Percentiles rank a stretch among this genome's conserved stretches.
Evolutionary conservation across 1,284 basidiomycete genomes (phyloP).

Genomic region (Microbotryum violaceum): DNA sequence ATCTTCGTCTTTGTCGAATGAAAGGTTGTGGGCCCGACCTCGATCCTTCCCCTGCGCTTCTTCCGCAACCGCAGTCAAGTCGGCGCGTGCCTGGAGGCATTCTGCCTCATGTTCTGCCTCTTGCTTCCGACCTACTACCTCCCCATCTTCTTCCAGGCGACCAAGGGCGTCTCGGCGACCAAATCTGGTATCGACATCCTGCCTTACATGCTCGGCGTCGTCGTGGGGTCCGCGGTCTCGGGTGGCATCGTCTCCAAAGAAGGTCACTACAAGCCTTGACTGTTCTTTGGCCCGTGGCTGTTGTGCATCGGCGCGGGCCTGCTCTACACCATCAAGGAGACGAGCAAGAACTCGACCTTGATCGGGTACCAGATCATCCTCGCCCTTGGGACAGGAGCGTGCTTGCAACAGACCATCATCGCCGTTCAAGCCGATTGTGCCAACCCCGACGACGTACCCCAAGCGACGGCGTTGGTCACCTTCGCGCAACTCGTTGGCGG

Average conservation of each 20-base stretch:
- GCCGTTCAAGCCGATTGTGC: constrained; percentile 46
- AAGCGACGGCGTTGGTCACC: constrained; percentile 15
- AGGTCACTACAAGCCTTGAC: constrained; percentile 45
- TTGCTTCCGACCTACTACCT: constrained; percentile 40
- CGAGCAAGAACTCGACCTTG: constrained; percentile 40
- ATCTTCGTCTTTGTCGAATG: constrained; percentile 43
- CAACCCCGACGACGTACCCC: constrained; percentile 30
- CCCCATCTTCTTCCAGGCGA: constrained; percentile 42
- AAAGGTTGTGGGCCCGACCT: constrained; percentile 38
- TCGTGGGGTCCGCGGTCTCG: constrained; percentile 41
- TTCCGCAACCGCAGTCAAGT: constrained; percentile 40
- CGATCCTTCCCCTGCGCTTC: constrained; percentile 44
- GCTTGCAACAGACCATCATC: constrained; percentile 43
- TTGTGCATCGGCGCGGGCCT: constrained; percentile 46
- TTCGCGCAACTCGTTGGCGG: constrained; percentile 40
- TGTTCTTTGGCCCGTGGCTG: constrained; percentile 37
- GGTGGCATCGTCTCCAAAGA: constrained; percentile 40
- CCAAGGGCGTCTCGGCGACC: constrained; percentile 38
- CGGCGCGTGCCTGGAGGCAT: constrained; percentile 39
- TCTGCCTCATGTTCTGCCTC: constrained; percentile 45
- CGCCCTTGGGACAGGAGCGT: constrained; percentile 35
- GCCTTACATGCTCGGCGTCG: constrained; percentile 43
- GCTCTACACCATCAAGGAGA: constrained; percentile 44
- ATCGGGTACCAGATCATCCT: constrained; percentile 47
- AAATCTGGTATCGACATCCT: constrained; percentile 47